phyloP scores from a whole-genome alignment of 768 basidiomycete species.

The Suillus occidentalis region DNA sequence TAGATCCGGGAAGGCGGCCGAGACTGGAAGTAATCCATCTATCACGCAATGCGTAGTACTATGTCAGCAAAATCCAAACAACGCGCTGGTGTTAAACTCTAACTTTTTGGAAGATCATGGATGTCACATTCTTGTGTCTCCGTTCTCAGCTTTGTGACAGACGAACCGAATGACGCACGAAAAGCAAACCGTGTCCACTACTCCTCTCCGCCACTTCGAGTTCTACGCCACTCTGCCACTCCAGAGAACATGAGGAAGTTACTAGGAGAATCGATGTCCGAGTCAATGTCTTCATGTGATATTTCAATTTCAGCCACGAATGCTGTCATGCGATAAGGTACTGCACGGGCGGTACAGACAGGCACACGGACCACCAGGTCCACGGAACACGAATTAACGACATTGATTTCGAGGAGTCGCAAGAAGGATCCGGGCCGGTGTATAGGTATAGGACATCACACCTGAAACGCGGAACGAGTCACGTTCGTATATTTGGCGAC shows the following conservation, averaged over 20 bases:
- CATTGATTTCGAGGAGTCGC: not conserved
- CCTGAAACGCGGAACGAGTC: not conserved
- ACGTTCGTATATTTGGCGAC: not conserved
- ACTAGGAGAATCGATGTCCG: not conserved
- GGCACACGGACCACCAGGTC: not conserved
- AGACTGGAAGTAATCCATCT: not conserved
- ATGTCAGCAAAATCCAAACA: not conserved
- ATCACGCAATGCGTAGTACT: not conserved
- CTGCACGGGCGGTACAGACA: not conserved
- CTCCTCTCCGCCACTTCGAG: not conserved
- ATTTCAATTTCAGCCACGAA: not conserved
- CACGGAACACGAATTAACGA: not conserved
- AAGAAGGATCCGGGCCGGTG: not conserved
- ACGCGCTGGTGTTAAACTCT: not conserved
- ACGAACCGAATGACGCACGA: not conserved
- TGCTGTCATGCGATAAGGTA: not conserved
- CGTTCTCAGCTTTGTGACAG: not conserved
- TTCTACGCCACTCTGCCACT: not conserved
- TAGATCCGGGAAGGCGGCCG: not conserved
- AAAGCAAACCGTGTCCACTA: not conserved
- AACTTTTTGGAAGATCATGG: not conserved
- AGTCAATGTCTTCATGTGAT: not conserved
- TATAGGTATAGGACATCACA: not conserved
- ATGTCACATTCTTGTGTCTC: too few relatives aligned
- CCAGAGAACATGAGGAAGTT: not conserved